phyloP scores from a whole-genome alignment of 768 basidiomycete species.

The Suillus luteus region DNA sequence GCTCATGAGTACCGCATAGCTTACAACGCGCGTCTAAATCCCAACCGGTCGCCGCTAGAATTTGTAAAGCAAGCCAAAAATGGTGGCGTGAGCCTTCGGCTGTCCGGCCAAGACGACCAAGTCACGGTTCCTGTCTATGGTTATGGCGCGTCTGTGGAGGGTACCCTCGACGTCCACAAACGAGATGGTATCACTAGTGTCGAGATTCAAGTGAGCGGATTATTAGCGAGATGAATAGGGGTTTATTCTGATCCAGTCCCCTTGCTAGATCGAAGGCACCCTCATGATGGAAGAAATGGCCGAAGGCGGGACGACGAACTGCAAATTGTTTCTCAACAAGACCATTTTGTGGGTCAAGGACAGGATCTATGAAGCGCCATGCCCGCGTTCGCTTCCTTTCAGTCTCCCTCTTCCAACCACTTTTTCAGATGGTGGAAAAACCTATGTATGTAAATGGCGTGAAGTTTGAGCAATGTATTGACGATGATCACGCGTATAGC shows the following conservation, averaged over 20 bases:
- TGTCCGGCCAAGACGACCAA: slow-evolving; percentile 55
- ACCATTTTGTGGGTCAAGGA: slow-evolving; percentile 61
- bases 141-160: slow-evolving; percentile 50
- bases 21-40: slow-evolving; percentile 39
- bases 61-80: slow-evolving; percentile 63
- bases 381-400: slow-evolving; percentile 58
- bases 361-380: slow-evolving; percentile 38
- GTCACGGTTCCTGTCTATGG: slow-evolving; percentile 60
- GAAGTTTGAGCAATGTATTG: background rate
- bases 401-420: slow-evolving; percentile 56
- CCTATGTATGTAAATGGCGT: slow-evolving; percentile 50
- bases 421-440: slow-evolving; percentile 55
- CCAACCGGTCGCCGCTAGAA: slow-evolving; percentile 43
- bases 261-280: slow-evolving; percentile 57
- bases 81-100: slow-evolving; percentile 51
- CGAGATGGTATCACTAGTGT: slow-evolving; percentile 57
- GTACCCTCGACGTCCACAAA: slow-evolving; percentile 56
- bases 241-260: background rate
- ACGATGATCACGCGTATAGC: slow-evolving; percentile 37
- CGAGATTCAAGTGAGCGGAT: slow-evolving; percentile 57
- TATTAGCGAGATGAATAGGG: slow-evolving; percentile 3
- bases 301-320: slow-evolving; percentile 60
- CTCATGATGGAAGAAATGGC: slow-evolving; percentile 63
- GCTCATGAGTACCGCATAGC: slow-evolving; percentile 56
- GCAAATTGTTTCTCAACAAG: slow-evolving; percentile 53